phyloP scores from a whole-genome alignment of 441 rosid species.

The Erysimum cheiri region DNA sequence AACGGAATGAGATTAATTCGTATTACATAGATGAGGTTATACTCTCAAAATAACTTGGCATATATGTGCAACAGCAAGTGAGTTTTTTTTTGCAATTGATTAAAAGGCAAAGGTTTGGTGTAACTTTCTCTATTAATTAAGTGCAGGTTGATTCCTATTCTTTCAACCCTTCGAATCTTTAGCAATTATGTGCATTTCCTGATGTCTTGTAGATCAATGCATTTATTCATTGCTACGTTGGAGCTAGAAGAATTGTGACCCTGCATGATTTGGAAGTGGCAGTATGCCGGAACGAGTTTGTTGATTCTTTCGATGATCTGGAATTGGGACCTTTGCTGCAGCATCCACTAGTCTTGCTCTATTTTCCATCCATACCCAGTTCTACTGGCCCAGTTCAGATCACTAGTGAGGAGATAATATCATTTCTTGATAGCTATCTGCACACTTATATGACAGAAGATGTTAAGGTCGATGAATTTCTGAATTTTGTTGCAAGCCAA shows the following conservation, averaged over 20 bases:
- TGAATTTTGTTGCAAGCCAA: conserved; percentile 68
- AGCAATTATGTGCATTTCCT: conserved; percentile 6
- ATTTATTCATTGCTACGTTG: conserved; percentile 90
- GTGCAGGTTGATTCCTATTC: conserved; percentile 4
- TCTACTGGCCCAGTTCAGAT: conserved; percentile 58
- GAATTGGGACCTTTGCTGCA: conserved; percentile 81
- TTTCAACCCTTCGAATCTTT: background rate
- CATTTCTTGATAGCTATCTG: conserved; percentile 60
- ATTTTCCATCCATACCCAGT: conserved; percentile 59
- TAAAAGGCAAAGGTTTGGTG: background rate
- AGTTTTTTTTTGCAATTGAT: background rate
- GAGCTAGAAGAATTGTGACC: conserved; percentile 73
- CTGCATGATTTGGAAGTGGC: conserved; percentile 87
- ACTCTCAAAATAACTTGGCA: too few relatives aligned
- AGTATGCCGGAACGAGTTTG: conserved; percentile 77
- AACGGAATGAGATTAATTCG: too few relatives aligned
- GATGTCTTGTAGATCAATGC: conserved; percentile 71
- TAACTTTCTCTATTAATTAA: too few relatives aligned
- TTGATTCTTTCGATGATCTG: conserved; percentile 72
- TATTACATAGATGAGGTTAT: too few relatives aligned
- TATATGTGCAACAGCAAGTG: background rate
- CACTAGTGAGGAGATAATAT: conserved; percentile 67
- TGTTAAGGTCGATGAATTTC: conserved; percentile 62
- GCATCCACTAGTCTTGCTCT: conserved; percentile 78
- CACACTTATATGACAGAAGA: conserved; percentile 48